Conservation (phyloP, 2,329 filamentous ascomycete genomes). For the Coniella vitis region DNA sequence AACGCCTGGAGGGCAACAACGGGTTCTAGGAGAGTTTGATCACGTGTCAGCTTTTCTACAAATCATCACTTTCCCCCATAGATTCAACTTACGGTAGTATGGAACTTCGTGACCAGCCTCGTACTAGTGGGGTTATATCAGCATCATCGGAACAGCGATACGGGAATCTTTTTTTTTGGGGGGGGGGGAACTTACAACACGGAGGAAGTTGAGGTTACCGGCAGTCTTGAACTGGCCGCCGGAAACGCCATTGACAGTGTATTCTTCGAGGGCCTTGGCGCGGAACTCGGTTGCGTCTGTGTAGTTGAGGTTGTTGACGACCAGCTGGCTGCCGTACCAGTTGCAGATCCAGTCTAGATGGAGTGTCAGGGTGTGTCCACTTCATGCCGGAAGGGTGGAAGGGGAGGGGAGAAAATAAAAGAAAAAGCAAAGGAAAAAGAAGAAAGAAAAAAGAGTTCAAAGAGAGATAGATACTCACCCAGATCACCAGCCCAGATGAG, state of each 20-base stretch:
- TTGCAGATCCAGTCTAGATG: constrained; percentile 50
- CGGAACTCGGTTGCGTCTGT: constrained; percentile 33
- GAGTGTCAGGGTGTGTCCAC: no score
- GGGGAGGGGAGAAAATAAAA: no score
- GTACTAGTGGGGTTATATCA: constrained; percentile 2
- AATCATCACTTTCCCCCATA: background rate
- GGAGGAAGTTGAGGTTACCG: constrained; percentile 42
- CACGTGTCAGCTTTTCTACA: background rate
- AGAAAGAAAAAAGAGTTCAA: no score
- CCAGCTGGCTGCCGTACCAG: constrained; percentile 44
- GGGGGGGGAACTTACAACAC: constrained; percentile 23
- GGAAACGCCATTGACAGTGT: constrained; percentile 40
- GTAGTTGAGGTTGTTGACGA: constrained; percentile 40
- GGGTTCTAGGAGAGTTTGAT: constrained; percentile 3
- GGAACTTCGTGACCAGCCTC: constrained; percentile 16
- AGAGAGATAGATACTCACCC: constrained; percentile 20
- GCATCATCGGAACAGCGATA: background rate
- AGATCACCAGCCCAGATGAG: constrained; percentile 51
- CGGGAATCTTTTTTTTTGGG: background rate
- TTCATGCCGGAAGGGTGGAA: no score
- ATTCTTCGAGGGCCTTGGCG: constrained; percentile 29
- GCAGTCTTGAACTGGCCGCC: constrained; percentile 44
- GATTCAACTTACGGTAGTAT: constrained; percentile 12
- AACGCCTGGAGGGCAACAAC: constrained; percentile 14
- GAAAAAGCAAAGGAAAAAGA: no score